phyloP scores from a whole-genome alignment of 257 asterid species.

The Scutellaria baicalensis region DNA sequence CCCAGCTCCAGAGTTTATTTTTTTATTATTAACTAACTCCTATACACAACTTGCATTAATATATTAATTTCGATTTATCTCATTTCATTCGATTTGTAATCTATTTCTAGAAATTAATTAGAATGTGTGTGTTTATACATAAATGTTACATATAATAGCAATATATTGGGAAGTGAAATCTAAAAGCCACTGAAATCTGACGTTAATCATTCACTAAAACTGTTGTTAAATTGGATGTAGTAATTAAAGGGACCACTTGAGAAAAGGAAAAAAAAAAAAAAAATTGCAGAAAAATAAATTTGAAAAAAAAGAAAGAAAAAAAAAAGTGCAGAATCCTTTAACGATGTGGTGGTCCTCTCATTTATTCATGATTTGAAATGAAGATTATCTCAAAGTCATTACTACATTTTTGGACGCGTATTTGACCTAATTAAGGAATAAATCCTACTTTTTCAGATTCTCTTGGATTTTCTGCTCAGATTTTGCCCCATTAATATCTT shows the following conservation, averaged over 20 bases:
- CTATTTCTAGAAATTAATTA: no score
- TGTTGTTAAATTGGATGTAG: conserved; percentile 14
- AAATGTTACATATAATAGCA: neutral
- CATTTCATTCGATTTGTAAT: no score
- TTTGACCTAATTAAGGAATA: conserved; percentile 23
- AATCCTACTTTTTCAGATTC: conserved; percentile 10
- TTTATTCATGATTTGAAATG: conserved; percentile 3
- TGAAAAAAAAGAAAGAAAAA: neutral
- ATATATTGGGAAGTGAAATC: neutral
- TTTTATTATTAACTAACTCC: no score
- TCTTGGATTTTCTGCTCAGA: neutral
- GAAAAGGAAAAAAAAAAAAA: conserved; percentile 4
- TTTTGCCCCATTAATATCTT: neutral
- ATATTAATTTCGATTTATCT: no score
- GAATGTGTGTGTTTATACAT: neutral
- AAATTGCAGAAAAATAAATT: conserved; percentile 2
- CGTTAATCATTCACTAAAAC: neutral
- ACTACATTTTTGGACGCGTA: conserved; percentile 15
- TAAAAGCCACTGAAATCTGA: neutral
- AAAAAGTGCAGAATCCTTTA: conserved; percentile 36
- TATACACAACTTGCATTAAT: no score
- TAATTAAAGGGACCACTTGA: conserved; percentile 32
- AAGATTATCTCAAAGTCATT: conserved; percentile 7
- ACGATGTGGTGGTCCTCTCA: conserved; percentile 47
- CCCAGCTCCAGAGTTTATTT: neutral